Conservation (phyloP, 2,329 filamentous ascomycete genomes). For the Hymenoscyphus repandus region DNA sequence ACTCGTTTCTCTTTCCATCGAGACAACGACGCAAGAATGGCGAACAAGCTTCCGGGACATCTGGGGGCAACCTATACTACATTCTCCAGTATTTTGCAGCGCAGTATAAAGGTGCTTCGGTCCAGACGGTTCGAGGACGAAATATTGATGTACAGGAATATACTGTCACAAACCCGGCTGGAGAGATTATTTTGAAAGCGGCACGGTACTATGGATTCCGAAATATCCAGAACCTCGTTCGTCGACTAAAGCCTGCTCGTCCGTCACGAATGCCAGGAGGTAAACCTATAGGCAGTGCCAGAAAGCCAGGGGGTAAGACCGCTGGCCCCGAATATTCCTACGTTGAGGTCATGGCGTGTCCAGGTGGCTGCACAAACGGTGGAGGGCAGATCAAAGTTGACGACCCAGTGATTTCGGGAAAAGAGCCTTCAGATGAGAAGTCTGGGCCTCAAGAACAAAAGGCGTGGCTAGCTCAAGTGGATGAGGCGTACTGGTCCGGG, state of each 20-base stretch:
- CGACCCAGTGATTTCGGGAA: slow-evolving; percentile 59
- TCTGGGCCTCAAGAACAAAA: slow-evolving; percentile 76
- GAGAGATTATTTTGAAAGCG: slow-evolving; percentile 64
- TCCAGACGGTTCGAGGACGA: slow-evolving; percentile 69
- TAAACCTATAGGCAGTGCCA: slow-evolving; percentile 51
- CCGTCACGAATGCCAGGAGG: slow-evolving; percentile 76
- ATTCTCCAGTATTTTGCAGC: slow-evolving; percentile 71
- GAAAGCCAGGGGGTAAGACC: slow-evolving; percentile 45
- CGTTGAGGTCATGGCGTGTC: slow-evolving; percentile 98
- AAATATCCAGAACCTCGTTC: slow-evolving; percentile 96
- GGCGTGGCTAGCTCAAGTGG: slow-evolving; percentile 74
- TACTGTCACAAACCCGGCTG: slow-evolving; percentile 52
- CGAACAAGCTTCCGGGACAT: slow-evolving; percentile 63
- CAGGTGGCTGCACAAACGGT: slow-evolving; percentile 96
- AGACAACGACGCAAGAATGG: slow-evolving; percentile 37
- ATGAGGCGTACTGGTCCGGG: slow-evolving; percentile 85
- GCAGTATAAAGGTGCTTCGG: slow-evolving; percentile 63
- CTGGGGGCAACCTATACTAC: slow-evolving; percentile 84
- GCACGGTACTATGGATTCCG: slow-evolving; percentile 96
- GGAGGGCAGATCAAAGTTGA: slow-evolving; percentile 92
- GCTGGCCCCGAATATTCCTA: slow-evolving; percentile 70
- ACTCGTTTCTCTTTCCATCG: slow-evolving; percentile 70
- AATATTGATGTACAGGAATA: slow-evolving; percentile 93
- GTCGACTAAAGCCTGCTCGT: slow-evolving; percentile 78
- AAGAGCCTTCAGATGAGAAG: slow-evolving; percentile 45